Base-by-base conservation (phyloP, 2,329 filamentous ascomycete genomes). In the Trichoderma sp. region DNA sequence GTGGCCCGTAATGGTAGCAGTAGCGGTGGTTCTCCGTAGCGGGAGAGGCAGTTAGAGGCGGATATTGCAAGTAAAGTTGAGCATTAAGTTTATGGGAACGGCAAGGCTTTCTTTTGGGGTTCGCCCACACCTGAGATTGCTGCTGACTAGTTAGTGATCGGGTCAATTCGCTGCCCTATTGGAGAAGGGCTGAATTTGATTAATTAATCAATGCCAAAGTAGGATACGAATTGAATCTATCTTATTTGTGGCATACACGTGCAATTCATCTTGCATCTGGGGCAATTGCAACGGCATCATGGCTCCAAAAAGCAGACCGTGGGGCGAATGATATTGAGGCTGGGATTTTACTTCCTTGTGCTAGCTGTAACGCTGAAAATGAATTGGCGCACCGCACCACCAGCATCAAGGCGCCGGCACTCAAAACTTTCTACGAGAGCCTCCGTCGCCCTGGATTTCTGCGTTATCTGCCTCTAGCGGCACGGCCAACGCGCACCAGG, bases 31-130 rank as follows among this genome's bases (percentile, higher is more conserved):
- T 36, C 53, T 34, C 63, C 47, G 63, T 56, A 66, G 63, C 63
- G 63, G 63, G 63, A 56, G 43, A 60, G 32, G 30, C n/a, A 34
- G 66, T 58, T 67, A 62, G 66, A 70, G 36, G 66, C 66, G 66
- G 57, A 70, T 70, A 70, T 70, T 70, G 39, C 66, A 62, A 70
- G 66, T 70, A 70, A 21, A 70, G 66, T 70, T 70, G 66, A 39
- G 56, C 66, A 62, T 70, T 53, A 62, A 26, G 56, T 70, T 70
- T 51, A 61, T 26, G 36, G 66, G n/a, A 43, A 34, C 66, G 57
- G 66, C 56, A 58, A 51, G 28, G 57, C 57, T 60, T 60, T 60
- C 5, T 21, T 34, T 21, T 21, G 3, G 57, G 28, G 15, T 28
- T 65, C 28, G 43, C 26, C 34, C 26, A 43, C 24, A 47, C 28